phyloP scores from a whole-genome alignment of 2,329 filamentous ascomycete genomes.

The Colletotrichum eremochloae region DNA sequence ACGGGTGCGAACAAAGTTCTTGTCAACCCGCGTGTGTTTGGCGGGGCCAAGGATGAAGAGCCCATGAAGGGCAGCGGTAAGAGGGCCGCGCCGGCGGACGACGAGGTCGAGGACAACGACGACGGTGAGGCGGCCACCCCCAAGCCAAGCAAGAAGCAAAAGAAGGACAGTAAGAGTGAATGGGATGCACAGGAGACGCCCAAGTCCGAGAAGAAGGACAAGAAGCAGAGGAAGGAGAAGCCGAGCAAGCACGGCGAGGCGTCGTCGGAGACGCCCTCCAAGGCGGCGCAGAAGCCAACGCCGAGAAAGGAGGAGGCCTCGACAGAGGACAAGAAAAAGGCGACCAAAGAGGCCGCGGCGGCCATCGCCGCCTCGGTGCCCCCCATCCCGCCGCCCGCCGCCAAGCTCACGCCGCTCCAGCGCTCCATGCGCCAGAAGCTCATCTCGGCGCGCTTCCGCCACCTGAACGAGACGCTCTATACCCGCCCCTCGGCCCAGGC shows the following conservation, averaged over 20 bases:
- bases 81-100: conserved; percentile 41
- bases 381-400: conserved; percentile 58
- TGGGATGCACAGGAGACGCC: conserved; percentile 42
- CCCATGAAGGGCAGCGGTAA: conserved; percentile 22
- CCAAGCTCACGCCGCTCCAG: conserved; percentile 90
- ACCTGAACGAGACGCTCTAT: conserved; percentile 97
- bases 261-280: conserved; percentile 39
- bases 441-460: conserved; percentile 93
- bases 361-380: conserved; percentile 44
- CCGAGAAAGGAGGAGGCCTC: conserved; percentile 23
- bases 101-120: conserved; percentile 44
- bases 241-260: conserved; percentile 37
- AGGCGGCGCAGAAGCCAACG: conserved; percentile 35
- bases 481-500: conserved; percentile 88
- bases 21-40: conserved; percentile 84
- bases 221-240: conserved; percentile 50
- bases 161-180: conserved; percentile 47
- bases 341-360: conserved; percentile 42
- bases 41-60: conserved; percentile 65
- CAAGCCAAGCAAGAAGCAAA: conserved; percentile 37
- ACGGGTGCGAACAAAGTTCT: conserved; percentile 80
- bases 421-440: conserved; percentile 95
- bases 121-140: conserved; percentile 27
- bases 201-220: conserved; percentile 52
- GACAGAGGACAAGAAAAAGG: conserved; percentile 40